These are phyloP conservation scores for Cicer bijugum DNA, from an alignment of 306 rosid species.

Conservation along the genomic window DNA sequence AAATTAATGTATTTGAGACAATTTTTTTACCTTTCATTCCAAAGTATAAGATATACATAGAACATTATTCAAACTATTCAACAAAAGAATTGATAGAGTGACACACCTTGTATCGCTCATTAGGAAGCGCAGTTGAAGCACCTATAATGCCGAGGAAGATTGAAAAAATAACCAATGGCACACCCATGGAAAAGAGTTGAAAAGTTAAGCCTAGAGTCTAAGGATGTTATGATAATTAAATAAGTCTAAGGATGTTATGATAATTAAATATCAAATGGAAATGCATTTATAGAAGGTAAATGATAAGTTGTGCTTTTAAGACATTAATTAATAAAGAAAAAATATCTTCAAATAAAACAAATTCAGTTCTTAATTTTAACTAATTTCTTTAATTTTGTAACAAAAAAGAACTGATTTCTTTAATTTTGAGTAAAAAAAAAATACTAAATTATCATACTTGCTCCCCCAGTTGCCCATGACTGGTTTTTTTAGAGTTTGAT, in stretches of 20 bases:
- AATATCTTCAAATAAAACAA: too few species aligned
- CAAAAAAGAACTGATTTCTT: not conserved
- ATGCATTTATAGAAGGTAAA: not conserved
- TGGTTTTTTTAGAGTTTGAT: too few species aligned
- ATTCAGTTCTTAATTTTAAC: not conserved
- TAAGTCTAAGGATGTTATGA: not conserved
- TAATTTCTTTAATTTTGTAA: not conserved
- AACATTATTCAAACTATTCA: too few species aligned
- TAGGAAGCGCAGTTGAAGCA: constrained; percentile 25
- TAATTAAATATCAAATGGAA: constrained; percentile 12
- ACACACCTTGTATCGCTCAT: constrained; percentile 43
- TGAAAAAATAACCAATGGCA: constrained; percentile 34
- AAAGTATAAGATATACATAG: not conserved
- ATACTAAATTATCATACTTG: too few species aligned
- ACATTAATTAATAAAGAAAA: not conserved
- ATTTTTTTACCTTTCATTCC: not conserved
- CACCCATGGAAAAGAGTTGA: constrained; percentile 37
- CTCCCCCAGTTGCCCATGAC: too few species aligned
- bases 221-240: constrained; percentile 11
- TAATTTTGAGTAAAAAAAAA: not conserved
- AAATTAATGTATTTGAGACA: too few species aligned
- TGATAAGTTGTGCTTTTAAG: not conserved
- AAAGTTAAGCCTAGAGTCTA: not conserved
- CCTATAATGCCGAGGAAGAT: constrained; percentile 34
- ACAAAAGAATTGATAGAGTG: not conserved